phyloP scores from a whole-genome alignment of 768 basidiomycete genomes.

The Calocybe cyanea region DNA sequence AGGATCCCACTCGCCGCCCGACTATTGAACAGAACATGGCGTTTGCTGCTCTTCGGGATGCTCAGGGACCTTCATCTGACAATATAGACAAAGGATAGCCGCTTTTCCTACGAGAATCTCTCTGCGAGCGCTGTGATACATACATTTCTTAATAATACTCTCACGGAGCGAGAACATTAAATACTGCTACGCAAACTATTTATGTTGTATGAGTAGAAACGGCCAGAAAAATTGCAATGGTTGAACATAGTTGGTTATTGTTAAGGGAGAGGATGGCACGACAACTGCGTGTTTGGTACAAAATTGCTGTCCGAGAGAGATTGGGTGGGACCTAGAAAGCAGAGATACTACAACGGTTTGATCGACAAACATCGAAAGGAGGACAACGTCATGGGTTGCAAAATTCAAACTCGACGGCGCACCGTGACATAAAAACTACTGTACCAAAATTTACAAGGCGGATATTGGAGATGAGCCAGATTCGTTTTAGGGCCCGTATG shows the following conservation, averaged over 20 bases:
- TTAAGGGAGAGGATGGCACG: conserved; percentile 15
- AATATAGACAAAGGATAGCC: conserved; percentile 12
- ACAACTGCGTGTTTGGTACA: conserved; percentile 13
- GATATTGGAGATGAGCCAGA: too few relatives aligned
- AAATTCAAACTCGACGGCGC: conserved; percentile 25
- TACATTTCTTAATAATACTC: conserved; percentile 13
- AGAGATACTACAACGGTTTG: too few relatives aligned
- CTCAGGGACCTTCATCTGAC: conserved; percentile 27
- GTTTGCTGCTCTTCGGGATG: conserved; percentile 63
- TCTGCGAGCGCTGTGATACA: conserved; percentile 9
- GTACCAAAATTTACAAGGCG: conserved; percentile 53
- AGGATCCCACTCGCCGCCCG: conserved; percentile 49
- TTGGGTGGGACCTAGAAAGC: conserved; percentile 1
- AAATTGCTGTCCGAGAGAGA: conserved; percentile 10
- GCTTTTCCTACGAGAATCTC: too few relatives aligned
- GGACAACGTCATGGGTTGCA: conserved; percentile 14
- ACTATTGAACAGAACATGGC: conserved; percentile 86
- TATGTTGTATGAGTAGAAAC: conserved; percentile 16
- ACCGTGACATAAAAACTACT: conserved; percentile 44
- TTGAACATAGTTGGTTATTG: conserved; percentile 17
- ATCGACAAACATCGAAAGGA: conserved; percentile 15
- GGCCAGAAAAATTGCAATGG: conserved; percentile 13
- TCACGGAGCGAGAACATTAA: conserved; percentile 16
- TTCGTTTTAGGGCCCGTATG: conserved; percentile 30
- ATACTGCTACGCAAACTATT: conserved; percentile 16